Evolutionary conservation across 345 rosid genomes (phyloP), one percentile per base, ranked within the genome.

Genomic region (Bruguiera sexangula): DNA sequence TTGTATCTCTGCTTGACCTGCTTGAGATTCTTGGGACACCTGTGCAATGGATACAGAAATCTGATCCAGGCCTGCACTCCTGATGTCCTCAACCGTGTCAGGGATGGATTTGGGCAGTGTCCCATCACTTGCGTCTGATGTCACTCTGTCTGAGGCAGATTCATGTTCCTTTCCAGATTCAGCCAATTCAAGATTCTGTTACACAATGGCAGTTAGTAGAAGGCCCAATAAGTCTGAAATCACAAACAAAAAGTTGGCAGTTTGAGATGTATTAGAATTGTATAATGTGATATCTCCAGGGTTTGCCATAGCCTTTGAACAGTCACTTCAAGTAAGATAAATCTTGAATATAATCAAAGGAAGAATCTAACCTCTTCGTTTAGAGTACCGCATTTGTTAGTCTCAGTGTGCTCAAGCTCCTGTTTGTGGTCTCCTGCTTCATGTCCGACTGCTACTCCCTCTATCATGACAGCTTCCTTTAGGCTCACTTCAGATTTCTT

Each of bases 101-200:
- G 53, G 62, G 32, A 67, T 43, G 16, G 55, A 39, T 54, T 72
- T 78, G 21, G 43, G 51, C 62, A 67, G 27, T 64, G 60, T 51
- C 66, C 70, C 62, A 26, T n/a, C 59, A 37, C 63, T 68, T 65
- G 61, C 59, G 51, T 59, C 77, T 73, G 67, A 78, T 62, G 65
- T 63, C 63, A 48, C 58, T 30, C 52, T 30, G 74, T 71, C 77
- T 43, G 71, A 30, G 36, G 30, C 63, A 32, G 30, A 54, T 32
- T 76, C 63, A 13, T 48, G 68, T 69, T 70, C 69, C 68, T 62
- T 60, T 22, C 39, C 70, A 54, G 63, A 58, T 29, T 66, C 65
- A 8, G 68, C 58, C 50, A 65, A 64, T 67, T 52, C 64, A 53
- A 59, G 30, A 71, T 70, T 75, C 86, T 78, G 82, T 73, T 37